Percentiles rank a stretch among this genome's conserved stretches.
Evolutionary conservation across 768 basidiomycete species (phyloP).

Genomic region (Auricularia sp.): DNA sequence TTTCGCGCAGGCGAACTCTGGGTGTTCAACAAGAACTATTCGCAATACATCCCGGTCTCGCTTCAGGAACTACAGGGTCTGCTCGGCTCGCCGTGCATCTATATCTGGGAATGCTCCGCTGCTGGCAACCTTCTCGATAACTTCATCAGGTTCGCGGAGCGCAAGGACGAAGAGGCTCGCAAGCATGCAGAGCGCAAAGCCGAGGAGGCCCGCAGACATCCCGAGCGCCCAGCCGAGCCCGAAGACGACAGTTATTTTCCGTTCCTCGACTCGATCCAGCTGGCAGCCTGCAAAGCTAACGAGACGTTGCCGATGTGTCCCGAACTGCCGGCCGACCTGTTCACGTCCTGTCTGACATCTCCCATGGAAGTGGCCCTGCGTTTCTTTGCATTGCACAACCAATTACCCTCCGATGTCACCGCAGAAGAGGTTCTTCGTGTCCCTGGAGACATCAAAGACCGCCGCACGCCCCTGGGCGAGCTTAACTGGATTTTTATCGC

Average conservation of each 20-base stretch:
- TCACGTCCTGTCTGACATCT: constrained; percentile 94
- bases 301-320: constrained; percentile 92
- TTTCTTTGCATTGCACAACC: constrained; percentile 80
- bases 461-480: constrained; percentile 92
- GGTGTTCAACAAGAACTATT: constrained; percentile 97
- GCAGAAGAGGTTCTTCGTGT: constrained; percentile 90
- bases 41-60: constrained; percentile 96
- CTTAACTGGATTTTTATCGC: constrained; percentile 99
- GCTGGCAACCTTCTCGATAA: constrained; percentile 89
- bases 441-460: constrained; percentile 93
- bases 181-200: constrained; percentile 54
- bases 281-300: constrained; percentile 86
- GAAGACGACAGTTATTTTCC: constrained; percentile 57
- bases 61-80: constrained; percentile 87
- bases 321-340: constrained; percentile 93
- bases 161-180: constrained; percentile 58
- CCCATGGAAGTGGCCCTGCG: constrained; percentile 97
- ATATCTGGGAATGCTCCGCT: constrained; percentile 99
- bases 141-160: constrained; percentile 71
- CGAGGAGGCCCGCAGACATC: constrained; percentile 38
- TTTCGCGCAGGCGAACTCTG: constrained; percentile 62
- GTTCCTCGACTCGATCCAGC: constrained; percentile 80
- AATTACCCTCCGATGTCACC: constrained; percentile 69
- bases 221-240: constrained; percentile 32
- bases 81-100: constrained; percentile 91